phyloP scores from a whole-genome alignment of 208 protist species.

The Giardia duodenalis region DNA sequence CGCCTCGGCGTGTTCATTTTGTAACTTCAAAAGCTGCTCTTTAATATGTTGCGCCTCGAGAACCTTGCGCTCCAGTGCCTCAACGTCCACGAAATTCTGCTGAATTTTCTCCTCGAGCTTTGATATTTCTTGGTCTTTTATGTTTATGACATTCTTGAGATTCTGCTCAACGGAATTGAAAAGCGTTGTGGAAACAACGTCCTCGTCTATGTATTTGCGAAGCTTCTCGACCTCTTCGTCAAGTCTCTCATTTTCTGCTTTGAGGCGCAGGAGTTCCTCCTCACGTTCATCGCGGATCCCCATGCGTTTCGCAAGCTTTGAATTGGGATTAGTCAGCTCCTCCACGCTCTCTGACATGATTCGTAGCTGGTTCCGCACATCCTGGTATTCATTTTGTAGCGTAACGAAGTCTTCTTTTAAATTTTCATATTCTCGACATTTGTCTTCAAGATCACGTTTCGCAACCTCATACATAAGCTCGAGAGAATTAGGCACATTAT shows the following conservation, averaged over 20 bases:
- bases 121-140: not conserved
- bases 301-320: not conserved
- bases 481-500: not conserved
- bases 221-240: not conserved
- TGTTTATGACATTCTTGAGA: not conserved
- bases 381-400: not conserved
- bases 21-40: not conserved
- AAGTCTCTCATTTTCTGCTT: not conserved
- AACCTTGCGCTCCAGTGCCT: not conserved
- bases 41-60: not conserved
- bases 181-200: not conserved
- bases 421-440: not conserved
- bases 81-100: not conserved
- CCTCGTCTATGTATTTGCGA: not conserved
- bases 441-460: not conserved
- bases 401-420: not conserved
- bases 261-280: not conserved
- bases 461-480: not conserved
- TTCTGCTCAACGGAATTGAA: conserved; percentile 11
- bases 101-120: not conserved
- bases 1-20: not conserved
- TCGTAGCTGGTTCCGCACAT: not conserved
- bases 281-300: not conserved
- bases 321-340: not conserved
- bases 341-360: not conserved